These are phyloP conservation scores for Uronychia setigera DNA, from an alignment of 73 alveolate genomes.

Conservation along the genomic window DNA sequence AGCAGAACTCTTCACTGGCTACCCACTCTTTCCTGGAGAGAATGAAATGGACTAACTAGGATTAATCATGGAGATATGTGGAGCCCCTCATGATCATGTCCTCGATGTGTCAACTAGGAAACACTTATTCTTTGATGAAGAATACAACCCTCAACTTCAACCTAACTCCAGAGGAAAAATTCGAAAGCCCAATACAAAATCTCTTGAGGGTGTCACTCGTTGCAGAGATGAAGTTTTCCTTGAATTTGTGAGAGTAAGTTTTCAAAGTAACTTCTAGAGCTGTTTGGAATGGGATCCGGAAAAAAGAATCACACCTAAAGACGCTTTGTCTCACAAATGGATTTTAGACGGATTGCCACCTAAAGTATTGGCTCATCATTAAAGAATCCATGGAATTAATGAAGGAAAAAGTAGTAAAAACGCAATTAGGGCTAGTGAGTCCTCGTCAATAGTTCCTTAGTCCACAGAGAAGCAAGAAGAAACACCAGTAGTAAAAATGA, in stretches of 20 bases:
- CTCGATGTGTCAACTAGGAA: conserved; percentile 40
- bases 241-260: conserved; percentile 24
- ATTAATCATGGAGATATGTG: conserved; percentile 62
- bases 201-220: conserved; percentile 33
- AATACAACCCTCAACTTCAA: conserved; percentile 42
- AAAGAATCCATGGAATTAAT: conserved; percentile 46
- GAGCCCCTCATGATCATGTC: conserved; percentile 40
- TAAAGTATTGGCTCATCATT: conserved; percentile 59
- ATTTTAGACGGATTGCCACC: conserved; percentile 57
- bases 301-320: conserved; percentile 41
- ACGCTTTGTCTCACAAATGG: conserved; percentile 66
- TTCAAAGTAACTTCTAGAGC: neutral
- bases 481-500: neutral
- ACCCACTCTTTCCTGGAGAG: conserved; percentile 66
- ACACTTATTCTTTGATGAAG: conserved; percentile 47
- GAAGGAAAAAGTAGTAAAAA: conserved; percentile 8
- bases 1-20: conserved; percentile 61
- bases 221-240: conserved; percentile 36
- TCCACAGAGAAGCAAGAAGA: neutral
- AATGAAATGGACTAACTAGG: conserved; percentile 61
- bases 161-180: conserved; percentile 49
- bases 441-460: no score
- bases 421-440: no score
- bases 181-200: conserved; percentile 41
- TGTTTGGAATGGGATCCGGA: conserved; percentile 65